These are phyloP conservation scores for Daedaleopsis nitida DNA, from an alignment of 768 basidiomycete genomes.

Conservation along the genomic window DNA sequence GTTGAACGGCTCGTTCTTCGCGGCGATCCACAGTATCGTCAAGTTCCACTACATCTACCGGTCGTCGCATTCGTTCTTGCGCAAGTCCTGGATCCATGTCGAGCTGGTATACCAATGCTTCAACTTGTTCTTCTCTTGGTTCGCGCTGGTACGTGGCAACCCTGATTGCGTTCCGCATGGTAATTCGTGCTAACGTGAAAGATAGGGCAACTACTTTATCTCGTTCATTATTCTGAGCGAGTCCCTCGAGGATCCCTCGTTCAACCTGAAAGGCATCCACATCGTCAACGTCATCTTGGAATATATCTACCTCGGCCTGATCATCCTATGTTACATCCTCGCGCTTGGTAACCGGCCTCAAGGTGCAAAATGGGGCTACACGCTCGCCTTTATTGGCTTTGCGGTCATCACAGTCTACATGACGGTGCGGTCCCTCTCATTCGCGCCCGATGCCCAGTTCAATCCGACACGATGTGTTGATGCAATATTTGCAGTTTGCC, in stretches of 20 bases:
- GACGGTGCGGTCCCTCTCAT: constrained; percentile 59
- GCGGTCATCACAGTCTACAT: constrained; percentile 94
- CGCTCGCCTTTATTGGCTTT: constrained; percentile 83
- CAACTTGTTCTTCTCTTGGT: constrained; percentile 93
- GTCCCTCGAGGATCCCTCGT: constrained; percentile 68
- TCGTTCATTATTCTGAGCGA: constrained; percentile 78
- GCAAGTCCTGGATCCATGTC: constrained; percentile 94
- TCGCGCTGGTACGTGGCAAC: constrained; percentile 61
- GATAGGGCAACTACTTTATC: constrained; percentile 85
- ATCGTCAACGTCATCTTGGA: constrained; percentile 77
- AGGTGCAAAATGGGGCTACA: constrained; percentile 87
- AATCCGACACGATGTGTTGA: neutral
- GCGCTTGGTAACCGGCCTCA: constrained; percentile 91
- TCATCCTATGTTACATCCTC: constrained; percentile 87
- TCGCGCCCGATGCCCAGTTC: constrained; percentile 5
- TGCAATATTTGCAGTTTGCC: constrained; percentile 49
- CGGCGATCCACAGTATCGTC: constrained; percentile 86
- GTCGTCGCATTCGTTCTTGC: constrained; percentile 74
- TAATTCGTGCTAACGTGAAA: neutral
- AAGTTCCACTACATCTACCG: constrained; percentile 97
- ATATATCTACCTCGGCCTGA: constrained; percentile 85
- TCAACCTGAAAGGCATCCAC: constrained; percentile 62
- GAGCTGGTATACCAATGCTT: constrained; percentile 91
- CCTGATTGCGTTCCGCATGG: neutral
- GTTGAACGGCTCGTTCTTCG: constrained; percentile 99